These are phyloP conservation scores for Septoria petroselini DNA, from an alignment of 2,329 filamentous ascomycete species.

Conservation along the genomic window DNA sequence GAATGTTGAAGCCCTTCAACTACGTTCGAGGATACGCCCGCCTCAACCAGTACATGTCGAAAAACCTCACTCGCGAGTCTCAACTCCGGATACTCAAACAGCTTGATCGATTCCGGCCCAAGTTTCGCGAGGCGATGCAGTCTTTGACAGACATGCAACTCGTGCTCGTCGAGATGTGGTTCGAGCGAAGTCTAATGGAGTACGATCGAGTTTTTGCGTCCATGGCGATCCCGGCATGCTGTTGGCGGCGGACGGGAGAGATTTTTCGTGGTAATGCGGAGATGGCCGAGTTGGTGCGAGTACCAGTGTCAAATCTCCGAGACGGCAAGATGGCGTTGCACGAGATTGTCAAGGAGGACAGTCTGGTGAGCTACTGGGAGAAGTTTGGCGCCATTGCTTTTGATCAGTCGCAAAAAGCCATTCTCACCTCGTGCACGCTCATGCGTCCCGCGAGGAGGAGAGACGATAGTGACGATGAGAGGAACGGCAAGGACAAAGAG, in stretches of 20 bases:
- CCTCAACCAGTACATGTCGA: constrained; percentile 86
- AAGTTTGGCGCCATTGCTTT: constrained; percentile 98
- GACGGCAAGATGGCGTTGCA: constrained; percentile 94
- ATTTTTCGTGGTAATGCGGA: constrained; percentile 98
- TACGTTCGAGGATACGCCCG: constrained; percentile 95
- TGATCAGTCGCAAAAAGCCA: constrained; percentile 87
- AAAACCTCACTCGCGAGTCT: constrained; percentile 74
- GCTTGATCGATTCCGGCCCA: constrained; percentile 87
- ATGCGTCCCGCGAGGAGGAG: constrained; percentile 64
- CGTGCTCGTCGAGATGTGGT: constrained; percentile 98
- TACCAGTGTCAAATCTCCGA: constrained; percentile 83
- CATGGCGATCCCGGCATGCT: constrained; percentile 97
- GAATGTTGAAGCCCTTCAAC: constrained; percentile 93
- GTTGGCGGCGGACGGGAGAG: constrained; percentile 93
- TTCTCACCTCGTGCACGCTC: constrained; percentile 87
- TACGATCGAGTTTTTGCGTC: constrained; percentile 98
- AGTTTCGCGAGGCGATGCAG: constrained; percentile 93
- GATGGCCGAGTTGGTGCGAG: constrained; percentile 94
- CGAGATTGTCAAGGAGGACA: constrained; percentile 92
- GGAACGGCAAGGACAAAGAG: constrained; percentile 37
- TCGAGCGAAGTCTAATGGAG: constrained; percentile 92
- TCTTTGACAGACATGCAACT: constrained; percentile 89
- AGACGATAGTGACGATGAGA: constrained; percentile 1
- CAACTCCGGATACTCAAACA: constrained; percentile 90
- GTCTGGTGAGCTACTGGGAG: constrained; percentile 96